Base-by-base conservation (phyloP, 1,284 basidiomycete genomes). In the Wolfiporia cocos region DNA sequence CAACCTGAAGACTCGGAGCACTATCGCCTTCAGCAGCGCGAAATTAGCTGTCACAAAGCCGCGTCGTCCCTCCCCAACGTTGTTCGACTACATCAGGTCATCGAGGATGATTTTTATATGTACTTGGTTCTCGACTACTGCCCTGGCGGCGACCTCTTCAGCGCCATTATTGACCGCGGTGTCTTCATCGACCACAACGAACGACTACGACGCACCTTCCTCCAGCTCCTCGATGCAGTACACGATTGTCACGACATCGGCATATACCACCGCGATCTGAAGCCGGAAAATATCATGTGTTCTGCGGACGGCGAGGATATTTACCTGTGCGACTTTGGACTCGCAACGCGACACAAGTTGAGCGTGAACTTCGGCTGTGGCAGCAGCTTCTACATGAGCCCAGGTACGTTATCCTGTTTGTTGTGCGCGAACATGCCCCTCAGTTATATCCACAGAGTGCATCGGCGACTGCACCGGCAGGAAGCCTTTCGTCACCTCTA, bases 231-330 rank as follows among this genome's bases (percentile, higher is more conserved):
- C 53, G 77, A 80, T 49, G 75, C 79, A 7, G 71, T 85, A 44
- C 65, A 75, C 24, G 72, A 73, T 51, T 78, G 77, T 59, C 81
- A 84, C 58, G 56, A 59, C 26, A 58, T 70, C 44, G 74, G 76
- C 36, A 75, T 84, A 58, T 81, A 69, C 62, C 81, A 83, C 56
- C 78, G 81, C 30, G 83, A 85, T 52, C 66, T 86, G 44, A 86
- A 85, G 60, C 81, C 83, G 0, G 82, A 85, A 57, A 86, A 86
- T 61, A 75, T 86, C 47, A 63, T 86, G 21, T 80, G 77, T 56
- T 69, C 41, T 2, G 46, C 38, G 0, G 49, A 55, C 37, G 74
- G 76, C 36, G 55, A 61, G 39, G 62, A 64, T 42, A 68, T 85
- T 21, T 70, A 72, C 37, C 58, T 85, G 33, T 43, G 78, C 30